A percentile compares a stretch with the other conserved stretches of the same genome.
Conservation (phyloP, 306 rosid genomes). For the Prunus dulcis region DNA sequence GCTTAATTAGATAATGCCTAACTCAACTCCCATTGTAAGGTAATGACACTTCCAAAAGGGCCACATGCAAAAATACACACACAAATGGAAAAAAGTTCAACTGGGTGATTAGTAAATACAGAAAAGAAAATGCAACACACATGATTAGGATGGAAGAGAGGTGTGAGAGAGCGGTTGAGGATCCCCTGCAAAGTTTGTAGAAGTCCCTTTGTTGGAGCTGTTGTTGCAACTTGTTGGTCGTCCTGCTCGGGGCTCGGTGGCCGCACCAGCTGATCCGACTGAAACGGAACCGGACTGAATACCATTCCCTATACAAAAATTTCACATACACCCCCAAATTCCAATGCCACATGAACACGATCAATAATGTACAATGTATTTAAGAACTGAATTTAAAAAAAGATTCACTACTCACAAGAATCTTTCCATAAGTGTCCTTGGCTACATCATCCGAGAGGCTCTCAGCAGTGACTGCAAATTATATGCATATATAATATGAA, state of each 20-base stretch:
- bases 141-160: slow-evolving; percentile 59
- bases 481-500: too few species aligned
- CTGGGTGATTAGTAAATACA: not conserved
- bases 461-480: slow-evolving; percentile 67
- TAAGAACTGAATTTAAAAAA: not conserved
- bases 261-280: slow-evolving; percentile 30
- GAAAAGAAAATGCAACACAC: slow-evolving; percentile 27
- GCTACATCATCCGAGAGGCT: slow-evolving; percentile 76
- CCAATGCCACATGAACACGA: not conserved
- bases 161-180: slow-evolving; percentile 31
- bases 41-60: not conserved
- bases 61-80: not conserved
- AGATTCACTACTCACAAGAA: slow-evolving; percentile 42
- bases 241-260: slow-evolving; percentile 37
- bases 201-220: slow-evolving; percentile 34
- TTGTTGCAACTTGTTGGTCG: slow-evolving; percentile 25
- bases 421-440: slow-evolving; percentile 67
- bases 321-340: not conserved
- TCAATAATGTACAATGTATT: not conserved
- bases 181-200: slow-evolving; percentile 46
- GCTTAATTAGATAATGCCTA: not conserved
- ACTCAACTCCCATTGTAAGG: not conserved
- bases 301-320: slow-evolving; percentile 62
- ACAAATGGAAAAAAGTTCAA: not conserved
- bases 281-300: slow-evolving; percentile 82